Evolutionary conservation across 1,284 basidiomycete genomes (phyloP), one percentile per base, ranked within the genome.

Genomic region (Puccinia novopanici): DNA sequence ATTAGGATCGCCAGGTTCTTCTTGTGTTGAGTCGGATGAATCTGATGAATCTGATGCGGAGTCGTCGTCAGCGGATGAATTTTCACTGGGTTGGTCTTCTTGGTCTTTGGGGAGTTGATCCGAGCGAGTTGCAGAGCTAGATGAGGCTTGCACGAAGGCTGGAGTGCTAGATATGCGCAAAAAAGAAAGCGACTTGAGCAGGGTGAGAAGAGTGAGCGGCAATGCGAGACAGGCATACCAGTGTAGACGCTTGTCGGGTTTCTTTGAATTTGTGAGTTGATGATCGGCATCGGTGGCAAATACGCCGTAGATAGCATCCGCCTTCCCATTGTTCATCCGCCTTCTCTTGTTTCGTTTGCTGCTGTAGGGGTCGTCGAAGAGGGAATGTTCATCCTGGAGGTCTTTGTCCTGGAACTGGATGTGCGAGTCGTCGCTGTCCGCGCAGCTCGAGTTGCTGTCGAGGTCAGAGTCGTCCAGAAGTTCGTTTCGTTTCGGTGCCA

Each of bases 291-390:
- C 89, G 0, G 91, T 90, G 0, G 88, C 93, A 87, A 94, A 95
- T 0, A 94, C 88, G 3, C 94, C 94, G 84, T 95, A 94, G 79
- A 92, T 88, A 0, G 91, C 91, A 80, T 91, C 90, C 52, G 92
- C 91, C 85, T 92, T 93, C 40, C 89, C 90, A 80, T 89, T 88
- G 10, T 86, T 82, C 84, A 88, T 90, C 74, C 89, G 88, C 75
- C 89, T 87, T 37, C 84, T 83, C 80, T 90, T 89, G 83, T 91
- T 92, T 78, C 85, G 85, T 45, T 84, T 84, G 81, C 89, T 87
- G 81, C 90, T 88, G 86, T 92, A 92, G 5, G 92, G 92, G 82
- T 94, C 89, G 85, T 91, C 89, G 85, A 94, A 93, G 30, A 94
- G 89, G 48, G 89, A 89, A 54, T 91, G 90, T 84, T 94, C 93